Base-by-base conservation (phyloP, 2,329 filamentous ascomycete species). In the Exophiala alcalophila region DNA sequence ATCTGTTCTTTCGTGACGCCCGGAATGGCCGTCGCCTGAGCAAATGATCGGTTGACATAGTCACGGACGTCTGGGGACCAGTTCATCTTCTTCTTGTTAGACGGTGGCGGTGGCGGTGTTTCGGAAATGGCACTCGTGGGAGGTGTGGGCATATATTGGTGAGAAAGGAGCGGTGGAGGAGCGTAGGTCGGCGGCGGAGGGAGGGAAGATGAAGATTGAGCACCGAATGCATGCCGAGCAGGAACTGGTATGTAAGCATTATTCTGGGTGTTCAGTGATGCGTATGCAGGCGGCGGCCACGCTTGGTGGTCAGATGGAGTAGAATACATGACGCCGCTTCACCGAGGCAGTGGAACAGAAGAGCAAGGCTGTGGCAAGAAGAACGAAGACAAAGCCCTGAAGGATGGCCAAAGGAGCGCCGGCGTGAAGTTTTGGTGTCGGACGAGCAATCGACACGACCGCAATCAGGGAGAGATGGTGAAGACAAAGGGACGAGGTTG, bases 1-100 rank as follows among this genome's bases (percentile, higher is more conserved):
- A 96, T 84, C 44, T 94, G 88, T 39, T 74, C 59, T 39, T 77
- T 76, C 36, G 70, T 64, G 31, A 90, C 77, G 26, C 77, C 74
- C 4, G 75, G 59, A 50, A 85, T 75, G 53, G 81, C 71, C 61
- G 89, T 86, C 45, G 81, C 77, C 18, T 80, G 77, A 36, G 86
- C 80, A 62, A 97, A 97, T 18, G 89, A 90, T 59, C 89, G 82
- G 59, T 89, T 84, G 21, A 97, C 91, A 68, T 96, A 97, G 54
- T 77, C 73, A 57, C 89, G 85, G 47, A 97, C 87, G n/a, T 83
- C 78, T 29, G 78, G 71, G 21, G 89, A 83, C 83, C 88, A 97
- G 56, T 84, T 80, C 57, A 81, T 69, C 84, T 86, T 61, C 74
- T 68, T 68, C 63, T 74, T 72, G 69, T 63, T 51, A 67, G 62